Base-by-base conservation (phyloP, 2,329 filamentous ascomycete genomes). In the Cladophialophora chaetospira region DNA sequence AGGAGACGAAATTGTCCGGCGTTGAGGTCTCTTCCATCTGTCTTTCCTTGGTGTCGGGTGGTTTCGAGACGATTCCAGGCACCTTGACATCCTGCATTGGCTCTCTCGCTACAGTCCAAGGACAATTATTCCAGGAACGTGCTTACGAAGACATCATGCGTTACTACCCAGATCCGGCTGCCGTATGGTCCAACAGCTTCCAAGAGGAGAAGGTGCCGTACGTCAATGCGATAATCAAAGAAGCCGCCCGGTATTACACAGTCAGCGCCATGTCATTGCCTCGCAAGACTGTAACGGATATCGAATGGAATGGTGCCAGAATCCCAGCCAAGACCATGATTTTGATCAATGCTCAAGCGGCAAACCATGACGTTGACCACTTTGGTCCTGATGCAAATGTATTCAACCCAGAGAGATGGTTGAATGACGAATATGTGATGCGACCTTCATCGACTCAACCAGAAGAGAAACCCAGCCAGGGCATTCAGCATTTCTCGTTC, bases 1-100 rank as follows among this genome's bases (percentile, higher is more conserved):
- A 82, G 9, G 83, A 85, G 26, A 82, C 83, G 0, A 84, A 87
- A 60, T 72, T 91, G 52, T 84, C 84, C 45, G 78, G 81, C 49
- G 85, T 82, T 10, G 88, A 91, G 68, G 79, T 91, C 49, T 88
- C 85, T 65, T 88, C 86, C 1, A 89, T 91, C 61, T 88, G 88
- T 67, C 73, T 91, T 1, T 89, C 87, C 10, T 87, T 91, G 77
- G 85, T 91, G 0, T 88, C 85, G 4, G 88, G 87, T 0, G 88
- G 88, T 4, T 82, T 91, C 17, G 88, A 91, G 67, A 91, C 88
- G 0, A 85, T 91, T 2, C 86, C 88, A 0, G 86, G 83, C 23
- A 91, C 89, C 48, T 71, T 91, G 1, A 85, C 88, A 56, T 88
- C 88, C 78, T 83, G 84, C 25, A 82, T 91, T 42, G 88, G 85